phyloP scores from a whole-genome alignment of 2,329 filamentous ascomycete genomes.

The Chaetomiaceae sp. region DNA sequence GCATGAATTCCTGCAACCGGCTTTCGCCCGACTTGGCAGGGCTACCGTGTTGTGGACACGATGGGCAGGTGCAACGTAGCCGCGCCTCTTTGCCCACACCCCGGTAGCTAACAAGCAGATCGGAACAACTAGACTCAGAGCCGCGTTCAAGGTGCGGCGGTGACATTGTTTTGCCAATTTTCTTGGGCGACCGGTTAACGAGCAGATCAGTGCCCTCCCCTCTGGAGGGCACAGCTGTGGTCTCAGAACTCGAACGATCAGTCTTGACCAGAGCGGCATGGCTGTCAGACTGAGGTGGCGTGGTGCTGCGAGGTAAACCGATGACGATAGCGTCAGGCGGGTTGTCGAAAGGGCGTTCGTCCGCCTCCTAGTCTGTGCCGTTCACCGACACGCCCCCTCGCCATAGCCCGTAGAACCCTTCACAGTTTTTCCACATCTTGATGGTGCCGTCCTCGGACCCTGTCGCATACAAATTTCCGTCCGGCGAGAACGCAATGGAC shows the following conservation, averaged over 20 bases:
- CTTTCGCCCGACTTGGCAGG: constrained; percentile 1
- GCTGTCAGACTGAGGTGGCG: background rate
- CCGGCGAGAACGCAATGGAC: constrained; percentile 91
- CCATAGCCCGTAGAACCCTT: constrained; percentile 62
- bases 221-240: background rate
- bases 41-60: constrained; percentile 4
- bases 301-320: constrained; percentile 3
- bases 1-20: constrained; percentile 20
- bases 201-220: constrained; percentile 10
- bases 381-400: constrained; percentile 41
- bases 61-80: constrained; percentile 11
- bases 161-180: background rate
- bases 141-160: background rate
- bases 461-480: constrained; percentile 93
- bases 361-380: constrained; percentile 36
- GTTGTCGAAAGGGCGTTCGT: constrained; percentile 21
- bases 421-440: constrained; percentile 78
- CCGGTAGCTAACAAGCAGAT: background rate
- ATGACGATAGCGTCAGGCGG: constrained; percentile 11
- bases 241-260: constrained; percentile 5
- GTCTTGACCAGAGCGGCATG: background rate
- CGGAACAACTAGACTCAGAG: constrained; percentile 8
- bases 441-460: constrained; percentile 97
- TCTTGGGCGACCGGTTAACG: constrained; percentile 13
- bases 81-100: background rate